These are phyloP conservation scores for Solanum piurae DNA, from an alignment of 257 asterid species.

Conservation along the genomic window DNA sequence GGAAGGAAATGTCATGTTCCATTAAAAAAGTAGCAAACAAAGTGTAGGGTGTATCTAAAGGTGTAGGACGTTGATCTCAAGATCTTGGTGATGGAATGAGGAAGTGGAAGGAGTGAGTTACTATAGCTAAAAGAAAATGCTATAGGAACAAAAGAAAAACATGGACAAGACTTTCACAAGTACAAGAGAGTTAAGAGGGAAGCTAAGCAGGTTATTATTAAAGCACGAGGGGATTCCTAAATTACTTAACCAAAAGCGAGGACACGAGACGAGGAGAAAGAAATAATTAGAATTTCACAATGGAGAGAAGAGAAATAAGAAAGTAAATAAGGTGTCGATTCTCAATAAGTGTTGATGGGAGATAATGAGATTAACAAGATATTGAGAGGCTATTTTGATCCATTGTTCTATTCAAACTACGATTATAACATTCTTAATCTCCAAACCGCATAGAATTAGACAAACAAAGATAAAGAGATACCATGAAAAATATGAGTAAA, in stretches of 20 bases:
- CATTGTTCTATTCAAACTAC: background rate
- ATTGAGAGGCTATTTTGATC: background rate
- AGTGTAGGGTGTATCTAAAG: background rate
- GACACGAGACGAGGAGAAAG: background rate
- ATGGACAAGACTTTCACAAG: background rate
- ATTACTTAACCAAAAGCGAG: background rate
- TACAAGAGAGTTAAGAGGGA: background rate
- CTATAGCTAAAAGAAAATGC: background rate
- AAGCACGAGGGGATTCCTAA: background rate
- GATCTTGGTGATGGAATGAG: background rate
- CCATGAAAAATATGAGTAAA: background rate
- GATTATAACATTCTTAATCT: background rate
- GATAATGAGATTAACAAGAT: background rate
- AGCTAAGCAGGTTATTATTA: background rate
- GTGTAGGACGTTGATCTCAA: background rate
- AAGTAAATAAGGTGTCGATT: background rate
- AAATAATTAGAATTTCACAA: background rate
- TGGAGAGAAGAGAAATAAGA: background rate
- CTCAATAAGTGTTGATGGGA: background rate
- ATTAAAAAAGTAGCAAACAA: background rate
- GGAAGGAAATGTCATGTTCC: background rate
- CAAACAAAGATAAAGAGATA: background rate
- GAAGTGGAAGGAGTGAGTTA: background rate
- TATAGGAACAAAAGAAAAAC: no score
- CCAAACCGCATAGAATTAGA: background rate